A percentile compares a stretch with the other conserved stretches of the same genome.
These are phyloP conservation scores for Dimargaris verticillata DNA, from an alignment of 192 early-diverging fungal species.

Conservation along the genomic window DNA sequence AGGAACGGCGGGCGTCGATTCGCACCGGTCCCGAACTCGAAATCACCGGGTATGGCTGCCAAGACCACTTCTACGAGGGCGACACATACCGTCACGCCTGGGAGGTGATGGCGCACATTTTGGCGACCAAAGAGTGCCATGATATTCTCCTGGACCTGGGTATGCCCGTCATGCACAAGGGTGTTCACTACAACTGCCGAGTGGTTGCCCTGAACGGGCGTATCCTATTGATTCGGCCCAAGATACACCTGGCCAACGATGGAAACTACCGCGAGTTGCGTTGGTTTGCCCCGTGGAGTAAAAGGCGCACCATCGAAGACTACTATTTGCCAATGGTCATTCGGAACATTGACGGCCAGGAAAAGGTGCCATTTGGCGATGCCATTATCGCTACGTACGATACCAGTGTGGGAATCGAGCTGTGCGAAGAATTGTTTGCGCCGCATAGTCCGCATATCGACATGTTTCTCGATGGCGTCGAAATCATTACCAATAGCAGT, in stretches of 20 bases:
- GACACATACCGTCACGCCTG: conserved; percentile 93
- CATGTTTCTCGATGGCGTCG: conserved; percentile 87
- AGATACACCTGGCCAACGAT: conserved; percentile 89
- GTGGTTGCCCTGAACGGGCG: conserved; percentile 61
- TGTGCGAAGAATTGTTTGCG: conserved; percentile 96
- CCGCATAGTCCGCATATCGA: conserved; percentile 87
- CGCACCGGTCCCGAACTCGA: conserved; percentile 93
- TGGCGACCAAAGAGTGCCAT: conserved; percentile 41
- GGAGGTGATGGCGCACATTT: conserved; percentile 68
- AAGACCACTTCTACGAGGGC: conserved; percentile 92
- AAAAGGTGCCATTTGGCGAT: conserved; percentile 71
- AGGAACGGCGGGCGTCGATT: conserved; percentile 56
- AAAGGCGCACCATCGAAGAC: conserved; percentile 45
- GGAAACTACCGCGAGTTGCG: conserved; percentile 94
- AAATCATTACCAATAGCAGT: conserved; percentile 91
- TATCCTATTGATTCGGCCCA: conserved; percentile 92
- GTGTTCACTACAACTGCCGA: conserved; percentile 94
- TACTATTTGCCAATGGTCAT: conserved; percentile 70
- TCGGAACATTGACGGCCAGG: conserved; percentile 60
- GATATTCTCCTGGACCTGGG: conserved; percentile 86
- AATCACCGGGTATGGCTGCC: conserved; percentile 94
- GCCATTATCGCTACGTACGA: conserved; percentile 70
- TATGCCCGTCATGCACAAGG: conserved; percentile 88
- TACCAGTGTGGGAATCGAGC: conserved; percentile 80
- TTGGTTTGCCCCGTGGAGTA: conserved; percentile 84